Evolutionary conservation across 129 eudicot genomes (phyloP).

Genomic region (Kitagawia praeruptora): DNA sequence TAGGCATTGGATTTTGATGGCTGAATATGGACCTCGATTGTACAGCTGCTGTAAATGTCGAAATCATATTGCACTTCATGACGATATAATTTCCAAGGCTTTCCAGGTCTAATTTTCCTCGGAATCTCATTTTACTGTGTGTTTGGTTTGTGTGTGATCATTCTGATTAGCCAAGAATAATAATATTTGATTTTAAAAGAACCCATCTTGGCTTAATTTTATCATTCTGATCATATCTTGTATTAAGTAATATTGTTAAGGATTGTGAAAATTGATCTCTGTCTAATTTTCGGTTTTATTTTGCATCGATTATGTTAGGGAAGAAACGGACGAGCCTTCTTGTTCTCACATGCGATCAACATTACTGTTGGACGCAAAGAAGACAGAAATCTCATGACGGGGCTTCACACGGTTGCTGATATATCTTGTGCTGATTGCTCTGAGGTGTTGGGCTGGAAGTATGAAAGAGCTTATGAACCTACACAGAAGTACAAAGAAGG

Average conservation of each 20-base stretch:
- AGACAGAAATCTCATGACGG: slow-evolving; percentile 71
- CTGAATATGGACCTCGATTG: slow-evolving; percentile 65
- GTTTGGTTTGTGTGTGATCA: neutral
- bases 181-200: neutral
- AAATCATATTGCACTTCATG: slow-evolving; percentile 75
- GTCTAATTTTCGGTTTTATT: neutral
- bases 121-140: too few relatives aligned
- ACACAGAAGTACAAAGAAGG: slow-evolving; percentile 93
- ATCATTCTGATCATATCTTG: neutral
- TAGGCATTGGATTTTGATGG: slow-evolving; percentile 30
- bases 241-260: neutral
- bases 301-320: slow-evolving; percentile 29
- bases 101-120: slow-evolving; percentile 42
- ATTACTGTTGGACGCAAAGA: slow-evolving; percentile 59
- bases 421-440: slow-evolving; percentile 62
- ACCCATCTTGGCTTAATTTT: neutral
- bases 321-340: slow-evolving; percentile 69
- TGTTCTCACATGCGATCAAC: slow-evolving; percentile 82
- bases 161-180: neutral
- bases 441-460: slow-evolving; percentile 87
- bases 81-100: slow-evolving; percentile 65
- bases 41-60: slow-evolving; percentile 74
- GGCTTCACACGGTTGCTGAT: slow-evolving; percentile 90
- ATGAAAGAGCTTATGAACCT: slow-evolving; percentile 61
- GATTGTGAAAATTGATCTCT: neutral